Conservation (phyloP, 2,329 filamentous ascomycete genomes). For the Dothideomycetidae sp. region DNA sequence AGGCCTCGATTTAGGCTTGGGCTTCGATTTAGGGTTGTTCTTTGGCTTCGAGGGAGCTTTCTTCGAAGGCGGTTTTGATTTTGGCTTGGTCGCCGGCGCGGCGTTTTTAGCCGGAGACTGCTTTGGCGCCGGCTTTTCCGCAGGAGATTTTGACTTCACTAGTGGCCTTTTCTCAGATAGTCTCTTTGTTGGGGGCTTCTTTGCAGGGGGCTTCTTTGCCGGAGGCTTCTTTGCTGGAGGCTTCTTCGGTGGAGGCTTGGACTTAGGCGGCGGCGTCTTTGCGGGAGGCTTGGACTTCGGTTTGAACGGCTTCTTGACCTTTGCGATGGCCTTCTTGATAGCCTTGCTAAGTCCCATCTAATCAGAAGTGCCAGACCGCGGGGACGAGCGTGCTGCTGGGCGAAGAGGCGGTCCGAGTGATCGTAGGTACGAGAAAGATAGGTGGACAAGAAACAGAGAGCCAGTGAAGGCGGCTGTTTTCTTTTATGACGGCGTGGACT, state of each 20-base stretch:
- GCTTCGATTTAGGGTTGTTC: no score
- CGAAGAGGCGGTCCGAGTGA: no score
- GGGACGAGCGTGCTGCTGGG: no score
- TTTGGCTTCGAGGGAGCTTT: no score
- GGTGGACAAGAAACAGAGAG: no score
- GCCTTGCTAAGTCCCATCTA: neutral
- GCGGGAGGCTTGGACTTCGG: conserved; percentile 1
- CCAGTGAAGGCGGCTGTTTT: no score
- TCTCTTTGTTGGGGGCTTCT: conserved; percentile 2
- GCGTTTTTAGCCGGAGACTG: neutral
- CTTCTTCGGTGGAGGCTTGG: neutral
- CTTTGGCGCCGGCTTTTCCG: neutral
- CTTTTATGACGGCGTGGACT: no score
- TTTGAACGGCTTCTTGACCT: neutral
- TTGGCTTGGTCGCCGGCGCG: neutral
- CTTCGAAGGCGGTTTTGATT: no score
- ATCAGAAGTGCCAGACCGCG: no score
- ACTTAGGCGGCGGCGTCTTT: neutral
- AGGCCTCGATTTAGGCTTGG: neutral
- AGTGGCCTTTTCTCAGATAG: neutral
- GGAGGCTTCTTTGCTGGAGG: conserved; percentile 1
- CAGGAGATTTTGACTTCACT: neutral
- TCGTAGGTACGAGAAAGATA: no score
- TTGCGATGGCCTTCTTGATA: conserved; percentile 1
- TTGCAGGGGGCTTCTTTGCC: neutral